phyloP scores from a whole-genome alignment of 345 rosid genomes.

The Jatropha curcas region DNA sequence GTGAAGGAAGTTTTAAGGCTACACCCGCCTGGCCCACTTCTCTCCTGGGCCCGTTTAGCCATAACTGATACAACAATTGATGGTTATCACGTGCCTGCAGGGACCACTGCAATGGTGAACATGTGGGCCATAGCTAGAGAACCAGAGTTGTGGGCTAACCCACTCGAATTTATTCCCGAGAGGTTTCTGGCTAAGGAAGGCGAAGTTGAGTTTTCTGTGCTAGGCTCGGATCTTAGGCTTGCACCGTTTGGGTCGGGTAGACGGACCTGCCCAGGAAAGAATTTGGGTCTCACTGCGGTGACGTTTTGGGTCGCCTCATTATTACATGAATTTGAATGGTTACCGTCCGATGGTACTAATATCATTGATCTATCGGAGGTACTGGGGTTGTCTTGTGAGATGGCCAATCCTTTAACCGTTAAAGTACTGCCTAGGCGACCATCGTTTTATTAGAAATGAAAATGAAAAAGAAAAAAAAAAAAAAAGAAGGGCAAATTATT shows the following conservation, averaged over 20 bases:
- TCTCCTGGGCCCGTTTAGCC: conserved; percentile 90
- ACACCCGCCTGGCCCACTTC: conserved; percentile 94
- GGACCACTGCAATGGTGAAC: conserved; percentile 94
- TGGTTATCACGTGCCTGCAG: conserved; percentile 73
- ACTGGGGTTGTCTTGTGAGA: conserved; percentile 69
- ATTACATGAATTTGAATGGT: conserved; percentile 70
- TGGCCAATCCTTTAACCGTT: conserved; percentile 68
- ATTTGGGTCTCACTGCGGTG: conserved; percentile 64
- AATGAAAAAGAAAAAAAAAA: too few relatives aligned
- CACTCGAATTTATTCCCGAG: conserved; percentile 63
- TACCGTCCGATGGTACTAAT: conserved; percentile 34
- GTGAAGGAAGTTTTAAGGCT: conserved; percentile 80
- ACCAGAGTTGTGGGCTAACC: conserved; percentile 68
- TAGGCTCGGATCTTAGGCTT: conserved; percentile 77
- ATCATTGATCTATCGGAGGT: conserved; percentile 65
- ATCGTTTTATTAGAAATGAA: too few relatives aligned
- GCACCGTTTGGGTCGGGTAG: conserved; percentile 96
- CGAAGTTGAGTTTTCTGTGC: conserved; percentile 58
- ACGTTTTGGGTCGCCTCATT: conserved; percentile 65
- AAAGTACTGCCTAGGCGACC: conserved; percentile 41
- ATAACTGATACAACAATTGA: conserved; percentile 69
- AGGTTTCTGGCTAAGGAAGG: conserved; percentile 49
- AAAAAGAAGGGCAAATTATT: too few relatives aligned
- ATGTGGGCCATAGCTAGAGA: conserved; percentile 96
- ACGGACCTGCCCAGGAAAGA: conserved; percentile 77